phyloP scores from a whole-genome alignment of 352 stramenopile species.

The Pythium aristosporum region DNA sequence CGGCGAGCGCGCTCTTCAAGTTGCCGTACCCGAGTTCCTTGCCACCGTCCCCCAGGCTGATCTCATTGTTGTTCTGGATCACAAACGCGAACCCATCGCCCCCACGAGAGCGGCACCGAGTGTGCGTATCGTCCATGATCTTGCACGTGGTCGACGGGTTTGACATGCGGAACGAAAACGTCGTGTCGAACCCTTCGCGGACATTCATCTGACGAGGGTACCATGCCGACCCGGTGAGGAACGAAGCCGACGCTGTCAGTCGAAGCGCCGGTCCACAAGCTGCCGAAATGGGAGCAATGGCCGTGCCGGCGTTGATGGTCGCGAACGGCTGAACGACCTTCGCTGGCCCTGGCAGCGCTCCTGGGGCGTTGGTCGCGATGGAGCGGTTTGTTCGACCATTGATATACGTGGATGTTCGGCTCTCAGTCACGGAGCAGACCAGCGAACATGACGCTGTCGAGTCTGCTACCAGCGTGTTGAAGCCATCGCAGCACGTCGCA shows the following conservation, averaged over 20 bases:
- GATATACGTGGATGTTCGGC: slow-evolving; percentile 31
- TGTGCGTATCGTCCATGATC: slow-evolving; percentile 87
- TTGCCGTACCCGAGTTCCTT: slow-evolving; percentile 86
- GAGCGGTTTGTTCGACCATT: slow-evolving; percentile 40
- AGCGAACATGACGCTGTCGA: slow-evolving; percentile 30
- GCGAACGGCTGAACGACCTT: slow-evolving; percentile 35
- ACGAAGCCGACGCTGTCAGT: slow-evolving; percentile 71
- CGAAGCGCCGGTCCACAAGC: slow-evolving; percentile 71
- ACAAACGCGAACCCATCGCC: slow-evolving; percentile 84
- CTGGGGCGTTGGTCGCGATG: slow-evolving; percentile 42
- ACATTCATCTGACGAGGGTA: slow-evolving; percentile 90
- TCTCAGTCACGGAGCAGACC: slow-evolving; percentile 49
- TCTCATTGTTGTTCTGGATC: slow-evolving; percentile 74
- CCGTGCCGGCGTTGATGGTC: neutral
- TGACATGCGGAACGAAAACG: slow-evolving; percentile 78
- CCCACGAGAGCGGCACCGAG: slow-evolving; percentile 71
- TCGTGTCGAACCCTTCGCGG: slow-evolving; percentile 89
- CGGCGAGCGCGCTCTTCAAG: slow-evolving; percentile 76
- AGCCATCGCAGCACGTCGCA: slow-evolving; percentile 83
- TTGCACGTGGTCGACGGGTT: slow-evolving; percentile 87
- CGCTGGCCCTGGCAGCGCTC: slow-evolving; percentile 38
- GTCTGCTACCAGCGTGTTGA: slow-evolving; percentile 19
- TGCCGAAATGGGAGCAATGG: slow-evolving; percentile 37
- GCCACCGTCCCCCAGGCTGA: slow-evolving; percentile 65
- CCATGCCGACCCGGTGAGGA: slow-evolving; percentile 87